These are phyloP conservation scores for Pascua guehoae DNA, from an alignment of 1,284 basidiomycete genomes.

Conservation along the genomic window DNA sequence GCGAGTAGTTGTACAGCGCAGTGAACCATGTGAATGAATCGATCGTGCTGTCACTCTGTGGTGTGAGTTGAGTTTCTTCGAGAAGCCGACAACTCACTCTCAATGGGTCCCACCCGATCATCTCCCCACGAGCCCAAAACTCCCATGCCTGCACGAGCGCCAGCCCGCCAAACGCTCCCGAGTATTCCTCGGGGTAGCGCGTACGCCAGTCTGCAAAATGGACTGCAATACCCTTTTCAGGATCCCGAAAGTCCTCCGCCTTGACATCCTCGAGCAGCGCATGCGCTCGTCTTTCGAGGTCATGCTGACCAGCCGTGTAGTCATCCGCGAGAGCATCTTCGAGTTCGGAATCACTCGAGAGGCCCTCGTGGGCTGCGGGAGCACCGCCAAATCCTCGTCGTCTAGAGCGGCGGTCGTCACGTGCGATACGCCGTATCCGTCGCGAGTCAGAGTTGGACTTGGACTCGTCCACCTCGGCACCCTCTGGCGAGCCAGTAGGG, in stretches of 20 bases:
- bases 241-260: slow-evolving; percentile 79
- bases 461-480: slow-evolving; percentile 29
- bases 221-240: slow-evolving; percentile 63
- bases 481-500: slow-evolving; percentile 48
- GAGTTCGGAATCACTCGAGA: slow-evolving; percentile 77
- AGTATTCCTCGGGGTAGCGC: slow-evolving; percentile 74
- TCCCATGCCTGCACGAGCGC: slow-evolving; percentile 91
- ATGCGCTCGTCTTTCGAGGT: slow-evolving; percentile 57
- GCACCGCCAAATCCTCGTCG: slow-evolving; percentile 39
- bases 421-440: slow-evolving; percentile 59
- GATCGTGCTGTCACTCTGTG: slow-evolving; percentile 59
- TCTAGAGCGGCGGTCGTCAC: slow-evolving; percentile 52
- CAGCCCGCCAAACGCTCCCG: slow-evolving; percentile 82
- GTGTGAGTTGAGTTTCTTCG: neutral
- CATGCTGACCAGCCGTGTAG: slow-evolving; percentile 62
- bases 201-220: slow-evolving; percentile 78
- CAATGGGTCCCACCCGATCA: slow-evolving; percentile 81
- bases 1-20: slow-evolving; percentile 71
- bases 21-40: slow-evolving; percentile 82
- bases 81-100: slow-evolving; percentile 55
- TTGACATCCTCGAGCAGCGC: slow-evolving; percentile 72
- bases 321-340: slow-evolving; percentile 62
- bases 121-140: slow-evolving; percentile 86
- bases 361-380: slow-evolving; percentile 58
- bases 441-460: slow-evolving; percentile 53